Percentiles rank a stretch among this genome's conserved stretches.
Evolutionary conservation across 2,329 filamentous ascomycete genomes (phyloP).

Genomic region (Ilyonectria robusta): DNA sequence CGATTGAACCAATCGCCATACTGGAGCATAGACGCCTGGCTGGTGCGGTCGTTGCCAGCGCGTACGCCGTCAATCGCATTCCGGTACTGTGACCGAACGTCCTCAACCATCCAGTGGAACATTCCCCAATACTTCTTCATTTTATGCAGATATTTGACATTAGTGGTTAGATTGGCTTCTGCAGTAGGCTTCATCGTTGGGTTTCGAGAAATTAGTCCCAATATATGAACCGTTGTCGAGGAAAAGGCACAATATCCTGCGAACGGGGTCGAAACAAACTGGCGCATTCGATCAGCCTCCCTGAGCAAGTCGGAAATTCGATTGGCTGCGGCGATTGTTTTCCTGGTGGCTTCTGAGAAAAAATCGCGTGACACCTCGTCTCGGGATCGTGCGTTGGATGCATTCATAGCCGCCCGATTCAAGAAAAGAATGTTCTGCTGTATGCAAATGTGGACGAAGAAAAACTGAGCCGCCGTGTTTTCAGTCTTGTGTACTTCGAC

Average conservation of each 20-base stretch:
- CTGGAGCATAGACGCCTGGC: constrained; percentile 81
- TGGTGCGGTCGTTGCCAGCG: constrained; percentile 69
- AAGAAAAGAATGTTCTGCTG: constrained; percentile 93
- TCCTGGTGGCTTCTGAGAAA: constrained; percentile 79
- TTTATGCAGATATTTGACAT: constrained; percentile 90
- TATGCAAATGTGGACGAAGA: constrained; percentile 91
- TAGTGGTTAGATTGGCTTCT: constrained; percentile 87
- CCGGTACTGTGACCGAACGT: constrained; percentile 89
- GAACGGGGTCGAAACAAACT: constrained; percentile 90
- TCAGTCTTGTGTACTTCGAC: constrained; percentile 87
- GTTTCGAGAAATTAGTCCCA: constrained; percentile 91
- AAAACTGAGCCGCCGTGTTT: constrained; percentile 89
- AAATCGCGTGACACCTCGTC: constrained; percentile 84
- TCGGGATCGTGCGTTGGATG: constrained; percentile 74
- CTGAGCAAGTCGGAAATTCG: constrained; percentile 87
- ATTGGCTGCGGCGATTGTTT: constrained; percentile 87
- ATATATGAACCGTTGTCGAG: constrained; percentile 94
- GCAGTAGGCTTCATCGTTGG: constrained; percentile 80
- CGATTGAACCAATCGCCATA: constrained; percentile 98
- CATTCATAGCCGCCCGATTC: constrained; percentile 86
- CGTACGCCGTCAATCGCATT: constrained; percentile 86
- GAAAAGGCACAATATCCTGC: constrained; percentile 95
- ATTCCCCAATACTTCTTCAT: constrained; percentile 99
- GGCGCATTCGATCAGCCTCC: constrained; percentile 76
- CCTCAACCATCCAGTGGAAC: constrained; percentile 97